Percentiles rank a stretch among this genome's conserved stretches.
Evolutionary conservation across 495 filamentous ascomycete species (phyloP).

Genomic region (Hypoxylon intermedium): DNA sequence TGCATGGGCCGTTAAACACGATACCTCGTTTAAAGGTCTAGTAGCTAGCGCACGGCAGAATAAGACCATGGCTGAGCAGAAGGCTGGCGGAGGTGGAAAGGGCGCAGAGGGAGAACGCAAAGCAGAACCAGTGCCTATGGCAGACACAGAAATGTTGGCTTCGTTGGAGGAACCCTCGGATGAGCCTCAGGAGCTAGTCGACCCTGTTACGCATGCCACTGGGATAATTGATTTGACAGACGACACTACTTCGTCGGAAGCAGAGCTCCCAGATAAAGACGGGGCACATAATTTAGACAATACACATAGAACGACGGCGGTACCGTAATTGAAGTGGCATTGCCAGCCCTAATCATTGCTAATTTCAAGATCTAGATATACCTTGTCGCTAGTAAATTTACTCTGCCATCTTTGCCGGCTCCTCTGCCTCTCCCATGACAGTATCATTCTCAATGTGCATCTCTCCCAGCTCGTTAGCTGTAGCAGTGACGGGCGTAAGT

Average conservation of each 20-base stretch:
- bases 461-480: slow-evolving; percentile 30
- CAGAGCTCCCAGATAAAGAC: slow-evolving; percentile 1
- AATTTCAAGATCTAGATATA: slow-evolving; percentile 14
- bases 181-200: neutral
- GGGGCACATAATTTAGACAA: slow-evolving; percentile 11
- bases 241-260: slow-evolving; percentile 3
- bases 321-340: slow-evolving; percentile 8
- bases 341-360: slow-evolving; percentile 2
- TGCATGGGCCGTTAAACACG: slow-evolving; percentile 77
- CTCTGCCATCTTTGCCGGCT: slow-evolving; percentile 6
- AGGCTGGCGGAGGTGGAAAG: neutral
- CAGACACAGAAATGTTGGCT: slow-evolving; percentile 21
- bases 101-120: neutral
- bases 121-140: slow-evolving; percentile 2
- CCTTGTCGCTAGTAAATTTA: slow-evolving; percentile 12
- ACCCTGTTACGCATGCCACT: neutral
- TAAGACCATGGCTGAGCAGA: slow-evolving; percentile 46
- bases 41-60: slow-evolving; percentile 71
- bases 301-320: slow-evolving; percentile 9
- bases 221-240: slow-evolving; percentile 29
- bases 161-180: slow-evolving; percentile 4
- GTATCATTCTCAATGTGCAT: slow-evolving; percentile 27
- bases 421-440: neutral
- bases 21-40: slow-evolving; percentile 73
- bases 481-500: slow-evolving; percentile 35